Base-by-base conservation (phyloP, 2,329 filamentous ascomycete genomes). In the Alternaria metachromatica region DNA sequence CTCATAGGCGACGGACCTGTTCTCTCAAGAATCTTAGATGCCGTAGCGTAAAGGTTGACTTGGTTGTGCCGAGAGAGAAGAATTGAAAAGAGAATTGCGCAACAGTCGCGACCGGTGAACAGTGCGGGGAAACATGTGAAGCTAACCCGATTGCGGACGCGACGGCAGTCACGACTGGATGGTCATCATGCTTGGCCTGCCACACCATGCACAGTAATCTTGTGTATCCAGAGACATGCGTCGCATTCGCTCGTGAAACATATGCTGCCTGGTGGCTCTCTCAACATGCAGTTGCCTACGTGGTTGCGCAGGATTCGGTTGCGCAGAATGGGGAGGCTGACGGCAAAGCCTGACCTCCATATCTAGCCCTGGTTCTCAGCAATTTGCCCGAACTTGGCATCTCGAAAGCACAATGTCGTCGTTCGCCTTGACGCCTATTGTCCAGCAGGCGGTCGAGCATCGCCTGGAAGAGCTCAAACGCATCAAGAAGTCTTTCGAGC, bases 401-500 rank as follows among this genome's bases (percentile, higher is more conserved):
- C 15, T n/a, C 33, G 0, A 37, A 4, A 37, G 7, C 15, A 9
- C 0, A 37, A 37, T 37, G 33, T n/a, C 33, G 15, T 9, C 33
- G 0, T n/a, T n/a, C 15, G 10, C 33, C 15, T 0, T 37, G 33
- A 37, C 33, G 33, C 33, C 33, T 1, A 37, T 37, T 8, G 33
- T 37, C 2, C 33, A n/a, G n/a, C 33, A 37, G 33, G 33, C 33
- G 8, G 33, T 37, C 33, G 65, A 76, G 33, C 67, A 75, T 61
- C 89, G 89, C 70, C 84, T 89, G 63, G 79, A 79, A n/a, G 86
- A 89, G 68, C 81, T 89, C 8, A 80, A 82, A 26, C 85, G 85
- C 66, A 83, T 87, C 64, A 85, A 84, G 25, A 75, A 76, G 0
- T 74, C 82, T 3, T 89, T 87, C 68, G 82, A 86, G 57, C 73